A percentile compares a stretch with the other conserved stretches of the same genome.
Conservation (phyloP, 2,329 filamentous ascomycete species). For the Trichophyton benhamiae region DNA sequence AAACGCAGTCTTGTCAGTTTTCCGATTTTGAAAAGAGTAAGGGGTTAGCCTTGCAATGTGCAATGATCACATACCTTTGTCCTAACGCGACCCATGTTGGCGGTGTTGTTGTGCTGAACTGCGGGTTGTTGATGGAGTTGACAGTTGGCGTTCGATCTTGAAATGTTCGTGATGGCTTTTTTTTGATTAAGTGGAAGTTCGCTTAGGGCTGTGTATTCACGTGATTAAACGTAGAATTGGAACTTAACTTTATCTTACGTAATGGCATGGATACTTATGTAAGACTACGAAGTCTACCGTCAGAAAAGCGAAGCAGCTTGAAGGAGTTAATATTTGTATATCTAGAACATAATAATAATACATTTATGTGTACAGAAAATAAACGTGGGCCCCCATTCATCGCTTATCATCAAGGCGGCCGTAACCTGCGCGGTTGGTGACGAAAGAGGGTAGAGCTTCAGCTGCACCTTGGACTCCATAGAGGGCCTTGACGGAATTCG, state of each 20-base stretch:
- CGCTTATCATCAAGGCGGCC: not conserved
- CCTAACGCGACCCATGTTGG: conserved; percentile 14
- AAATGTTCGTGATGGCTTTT: not conserved
- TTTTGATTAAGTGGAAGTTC: not conserved
- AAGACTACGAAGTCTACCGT: no score
- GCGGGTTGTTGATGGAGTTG: not conserved
- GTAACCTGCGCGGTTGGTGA: not conserved
- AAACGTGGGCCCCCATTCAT: not conserved
- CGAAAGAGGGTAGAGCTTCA: not conserved
- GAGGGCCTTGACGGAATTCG: conserved; percentile 10
- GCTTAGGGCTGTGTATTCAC: not conserved
- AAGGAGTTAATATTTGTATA: not conserved
- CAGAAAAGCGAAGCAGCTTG: not conserved
- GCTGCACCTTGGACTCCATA: conserved; percentile 4
- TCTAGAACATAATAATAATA: not conserved
- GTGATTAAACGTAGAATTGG: not conserved
- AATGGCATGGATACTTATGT: no score
- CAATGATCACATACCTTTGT: conserved; percentile 18
- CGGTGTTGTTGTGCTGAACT: conserved; percentile 14
- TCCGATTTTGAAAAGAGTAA: not conserved
- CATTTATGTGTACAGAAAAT: not conserved
- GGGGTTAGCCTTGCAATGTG: conserved; percentile 4
- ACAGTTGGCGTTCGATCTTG: not conserved
- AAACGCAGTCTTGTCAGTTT: conserved; percentile 6
- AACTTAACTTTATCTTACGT: not conserved